phyloP scores from a whole-genome alignment of 306 rosid genomes.

The Sesbania bispinosa region DNA sequence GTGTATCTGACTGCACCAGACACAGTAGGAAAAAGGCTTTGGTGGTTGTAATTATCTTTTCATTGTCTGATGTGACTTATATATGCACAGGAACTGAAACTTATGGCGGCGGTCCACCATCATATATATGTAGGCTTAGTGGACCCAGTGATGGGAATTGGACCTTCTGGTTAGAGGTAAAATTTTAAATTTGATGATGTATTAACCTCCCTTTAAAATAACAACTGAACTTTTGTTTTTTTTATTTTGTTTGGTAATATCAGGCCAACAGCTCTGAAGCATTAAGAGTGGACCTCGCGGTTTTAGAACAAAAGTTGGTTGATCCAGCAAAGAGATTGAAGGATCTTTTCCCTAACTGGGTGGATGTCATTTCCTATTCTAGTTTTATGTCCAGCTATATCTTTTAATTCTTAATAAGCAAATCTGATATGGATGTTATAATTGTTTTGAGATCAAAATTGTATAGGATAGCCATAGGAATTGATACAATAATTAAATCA shows the following conservation, averaged over 20 bases:
- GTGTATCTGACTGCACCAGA: too few relatives aligned
- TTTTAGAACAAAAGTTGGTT: conserved; percentile 73
- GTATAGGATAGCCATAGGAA: conserved; percentile 26
- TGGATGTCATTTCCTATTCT: conserved; percentile 70
- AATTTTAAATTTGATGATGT: neutral
- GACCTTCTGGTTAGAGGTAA: conserved; percentile 96
- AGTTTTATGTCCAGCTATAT: conserved; percentile 68
- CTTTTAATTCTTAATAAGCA: conserved; percentile 38
- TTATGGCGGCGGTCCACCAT: conserved; percentile 61
- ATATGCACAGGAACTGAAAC: conserved; percentile 59
- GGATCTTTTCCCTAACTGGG: conserved; percentile 83
- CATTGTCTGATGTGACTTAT: too few relatives aligned
- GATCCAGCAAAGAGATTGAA: conserved; percentile 64
- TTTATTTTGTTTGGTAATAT: neutral
- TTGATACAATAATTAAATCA: conserved; percentile 1
- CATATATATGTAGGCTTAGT: conserved; percentile 74
- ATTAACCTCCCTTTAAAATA: neutral
- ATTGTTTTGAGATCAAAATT: conserved; percentile 6
- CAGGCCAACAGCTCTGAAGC: conserved; percentile 69
- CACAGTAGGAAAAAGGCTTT: too few relatives aligned
- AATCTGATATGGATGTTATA: too few relatives aligned
- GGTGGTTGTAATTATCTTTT: too few relatives aligned
- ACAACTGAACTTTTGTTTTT: conserved; percentile 7
- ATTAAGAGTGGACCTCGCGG: conserved; percentile 75
- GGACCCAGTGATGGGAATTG: conserved; percentile 77